Conservation (phyloP, 352 stramenopile genomes). For the Phytophthora fragariaefolia region DNA sequence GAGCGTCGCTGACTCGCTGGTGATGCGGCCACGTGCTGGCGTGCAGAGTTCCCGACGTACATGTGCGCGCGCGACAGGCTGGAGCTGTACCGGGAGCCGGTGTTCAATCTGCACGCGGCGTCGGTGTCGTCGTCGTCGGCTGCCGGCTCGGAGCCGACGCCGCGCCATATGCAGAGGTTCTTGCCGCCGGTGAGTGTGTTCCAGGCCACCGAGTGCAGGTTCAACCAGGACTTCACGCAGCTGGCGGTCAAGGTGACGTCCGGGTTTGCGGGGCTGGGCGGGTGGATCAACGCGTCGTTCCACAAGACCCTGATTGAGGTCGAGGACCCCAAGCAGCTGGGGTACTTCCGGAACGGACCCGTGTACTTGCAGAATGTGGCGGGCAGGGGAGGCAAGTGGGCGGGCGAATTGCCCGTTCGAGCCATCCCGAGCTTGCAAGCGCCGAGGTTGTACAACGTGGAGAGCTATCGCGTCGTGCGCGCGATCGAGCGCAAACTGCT, state of each 20-base stretch:
- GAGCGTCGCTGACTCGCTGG: neutral
- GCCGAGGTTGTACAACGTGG: conserved; percentile 52
- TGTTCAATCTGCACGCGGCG: conserved; percentile 49
- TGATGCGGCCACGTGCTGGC: too few species aligned
- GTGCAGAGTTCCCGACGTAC: conserved; percentile 69
- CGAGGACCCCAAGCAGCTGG: conserved; percentile 48
- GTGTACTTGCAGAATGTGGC: conserved; percentile 80
- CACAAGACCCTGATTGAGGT: conserved; percentile 56
- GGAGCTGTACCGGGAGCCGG: conserved; percentile 53
- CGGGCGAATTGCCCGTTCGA: conserved; percentile 67
- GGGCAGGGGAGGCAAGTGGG: conserved; percentile 56
- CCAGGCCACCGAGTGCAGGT: conserved; percentile 68
- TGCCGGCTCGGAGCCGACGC: conserved; percentile 6
- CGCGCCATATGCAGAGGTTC: conserved; percentile 49
- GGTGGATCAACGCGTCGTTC: conserved; percentile 76
- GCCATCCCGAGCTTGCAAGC: conserved; percentile 70
- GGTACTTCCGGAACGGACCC: conserved; percentile 38
- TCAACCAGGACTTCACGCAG: conserved; percentile 77
- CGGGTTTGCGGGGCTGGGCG: conserved; percentile 55
- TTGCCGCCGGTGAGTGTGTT: conserved; percentile 74
- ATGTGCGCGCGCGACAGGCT: conserved; percentile 60
- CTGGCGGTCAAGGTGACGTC: conserved; percentile 74
- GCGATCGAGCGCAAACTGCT: conserved; percentile 73
- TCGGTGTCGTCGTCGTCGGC: conserved; percentile 27
- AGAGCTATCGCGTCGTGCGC: conserved; percentile 61